Evolutionary conservation across 2,329 filamentous ascomycete genomes (phyloP).

Genomic region (Phoma sp.): DNA sequence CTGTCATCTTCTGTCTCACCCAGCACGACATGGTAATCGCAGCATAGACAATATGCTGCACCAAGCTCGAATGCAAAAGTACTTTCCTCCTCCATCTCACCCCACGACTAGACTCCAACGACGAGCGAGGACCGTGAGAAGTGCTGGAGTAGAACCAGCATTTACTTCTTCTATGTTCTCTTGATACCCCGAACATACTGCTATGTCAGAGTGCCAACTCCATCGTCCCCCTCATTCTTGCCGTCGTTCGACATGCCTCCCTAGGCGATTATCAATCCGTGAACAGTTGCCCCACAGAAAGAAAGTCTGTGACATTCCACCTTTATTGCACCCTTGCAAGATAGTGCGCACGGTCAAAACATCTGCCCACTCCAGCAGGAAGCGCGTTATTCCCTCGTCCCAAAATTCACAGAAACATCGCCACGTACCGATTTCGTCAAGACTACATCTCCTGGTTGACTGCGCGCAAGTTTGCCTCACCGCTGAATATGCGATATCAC

Average conservation of each 20-base stretch:
- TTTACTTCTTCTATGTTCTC: too few species aligned
- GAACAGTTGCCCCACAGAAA: constrained; percentile 18
- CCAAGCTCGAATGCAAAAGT: too few species aligned
- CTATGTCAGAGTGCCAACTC: too few species aligned
- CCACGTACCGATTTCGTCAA: background rate
- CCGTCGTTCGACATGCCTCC: background rate
- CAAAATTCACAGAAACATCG: constrained; percentile 10
- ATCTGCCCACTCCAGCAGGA: constrained; percentile 12
- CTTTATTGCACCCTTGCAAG: background rate
- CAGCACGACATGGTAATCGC: too few species aligned
- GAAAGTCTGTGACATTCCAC: constrained; percentile 9
- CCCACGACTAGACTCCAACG: too few species aligned
- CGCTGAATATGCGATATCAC: background rate
- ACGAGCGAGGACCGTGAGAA: too few species aligned
- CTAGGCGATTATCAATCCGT: constrained; percentile 13
- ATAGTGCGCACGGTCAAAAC: background rate
- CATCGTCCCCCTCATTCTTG: too few species aligned
- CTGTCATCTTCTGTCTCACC: too few species aligned
- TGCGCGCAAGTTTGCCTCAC: background rate
- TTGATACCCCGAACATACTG: too few species aligned
- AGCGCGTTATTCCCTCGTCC: constrained; percentile 5
- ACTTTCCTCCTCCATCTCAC: too few species aligned
- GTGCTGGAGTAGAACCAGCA: too few species aligned
- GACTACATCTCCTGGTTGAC: background rate
- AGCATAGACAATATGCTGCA: too few species aligned